A percentile compares a stretch with the other conserved stretches of the same genome.
Conservation (phyloP, 2,329 filamentous ascomycete genomes). For the Fusarium cyanostomum region DNA sequence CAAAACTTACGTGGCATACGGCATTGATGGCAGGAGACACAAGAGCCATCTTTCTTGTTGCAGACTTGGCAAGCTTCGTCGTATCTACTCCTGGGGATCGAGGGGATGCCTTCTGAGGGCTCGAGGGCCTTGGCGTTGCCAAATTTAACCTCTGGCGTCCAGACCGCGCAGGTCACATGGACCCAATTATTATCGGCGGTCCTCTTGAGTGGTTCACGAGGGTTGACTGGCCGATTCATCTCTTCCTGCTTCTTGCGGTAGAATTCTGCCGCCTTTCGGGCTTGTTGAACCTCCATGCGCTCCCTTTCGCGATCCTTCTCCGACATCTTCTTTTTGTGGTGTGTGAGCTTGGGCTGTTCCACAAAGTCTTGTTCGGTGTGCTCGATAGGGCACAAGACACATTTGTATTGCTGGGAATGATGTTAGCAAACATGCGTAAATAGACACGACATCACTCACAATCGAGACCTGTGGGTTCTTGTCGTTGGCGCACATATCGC, state of each 20-base stretch:
- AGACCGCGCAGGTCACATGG: constrained; percentile 91
- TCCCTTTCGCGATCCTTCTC: constrained; percentile 94
- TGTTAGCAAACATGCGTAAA: constrained; percentile 44
- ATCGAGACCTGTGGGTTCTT: constrained; percentile 93
- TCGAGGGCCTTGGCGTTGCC: constrained; percentile 83
- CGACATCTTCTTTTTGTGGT: constrained; percentile 83
- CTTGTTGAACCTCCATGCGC: constrained; percentile 83
- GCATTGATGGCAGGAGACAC: constrained; percentile 83
- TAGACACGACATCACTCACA: constrained; percentile 58
- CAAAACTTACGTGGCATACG: constrained; percentile 57
- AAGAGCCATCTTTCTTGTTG: constrained; percentile 78
- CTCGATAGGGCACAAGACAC: constrained; percentile 87
- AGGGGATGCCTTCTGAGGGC: constrained; percentile 88
- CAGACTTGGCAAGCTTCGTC: constrained; percentile 86
- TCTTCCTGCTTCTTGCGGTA: constrained; percentile 87
- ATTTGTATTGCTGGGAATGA: constrained; percentile 78
- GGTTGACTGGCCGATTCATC: constrained; percentile 81
- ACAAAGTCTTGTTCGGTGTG: constrained; percentile 84
- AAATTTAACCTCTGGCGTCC: constrained; percentile 93
- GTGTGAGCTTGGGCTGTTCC: constrained; percentile 66
- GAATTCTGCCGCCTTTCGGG: constrained; percentile 79
- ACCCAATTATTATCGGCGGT: constrained; percentile 99
- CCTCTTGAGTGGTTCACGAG: constrained; percentile 90
- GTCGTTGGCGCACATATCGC: constrained; percentile 96
- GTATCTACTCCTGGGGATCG: constrained; percentile 77